Base-by-base conservation (phyloP, 148 eudicot genomes). In the Rhododendron simsii region DNA sequence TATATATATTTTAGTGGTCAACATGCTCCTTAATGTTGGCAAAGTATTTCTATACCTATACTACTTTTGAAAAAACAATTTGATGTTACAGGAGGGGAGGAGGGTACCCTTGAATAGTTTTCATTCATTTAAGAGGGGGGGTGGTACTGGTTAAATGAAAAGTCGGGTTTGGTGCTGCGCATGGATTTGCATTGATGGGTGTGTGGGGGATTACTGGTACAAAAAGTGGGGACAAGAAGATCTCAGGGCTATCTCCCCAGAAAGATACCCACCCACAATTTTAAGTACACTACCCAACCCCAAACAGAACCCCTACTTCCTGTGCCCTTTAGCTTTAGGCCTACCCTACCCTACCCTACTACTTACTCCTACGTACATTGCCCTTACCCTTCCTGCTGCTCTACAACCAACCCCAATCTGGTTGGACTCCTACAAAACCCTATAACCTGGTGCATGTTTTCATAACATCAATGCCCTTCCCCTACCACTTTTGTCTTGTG, bases 171-270 rank as follows among this genome's bases (percentile, higher is more conserved):
- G 80, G 80, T 71, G 85, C 55, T 65, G 78, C 57, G 76, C 76
- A 65, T 83, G 84, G 84, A 41, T 41, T 63, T 79, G 85, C 23
- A 21, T 44, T 83, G 77, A 65, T 44, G 55, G 23, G 61, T 55
- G 61, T 9, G 73, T 20, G 35, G 35, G 35, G 14, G 23, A 41
- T 21, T 45, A 45, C 26, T 26, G 41, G 85, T 44, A 67, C 85
- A 45, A 55, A 63, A 87, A 73, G 88, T 87, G 88, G 88, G 88
- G 88, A 78, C 88, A 83, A 65, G 10, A 63, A 87, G 76, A 87
- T 87, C 88, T 83, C 45, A 14, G 86, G 88, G 79, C 82, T 83
- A 78, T 55, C 85, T 83, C 65, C 59, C 83, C 83, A 44, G 83
- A 47, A 84, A 83, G 85, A 87, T 83, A 67, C 41, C 57, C 65